Base-by-base conservation (phyloP, 495 filamentous ascomycete species). In the Trichocladium uniseriatum region DNA sequence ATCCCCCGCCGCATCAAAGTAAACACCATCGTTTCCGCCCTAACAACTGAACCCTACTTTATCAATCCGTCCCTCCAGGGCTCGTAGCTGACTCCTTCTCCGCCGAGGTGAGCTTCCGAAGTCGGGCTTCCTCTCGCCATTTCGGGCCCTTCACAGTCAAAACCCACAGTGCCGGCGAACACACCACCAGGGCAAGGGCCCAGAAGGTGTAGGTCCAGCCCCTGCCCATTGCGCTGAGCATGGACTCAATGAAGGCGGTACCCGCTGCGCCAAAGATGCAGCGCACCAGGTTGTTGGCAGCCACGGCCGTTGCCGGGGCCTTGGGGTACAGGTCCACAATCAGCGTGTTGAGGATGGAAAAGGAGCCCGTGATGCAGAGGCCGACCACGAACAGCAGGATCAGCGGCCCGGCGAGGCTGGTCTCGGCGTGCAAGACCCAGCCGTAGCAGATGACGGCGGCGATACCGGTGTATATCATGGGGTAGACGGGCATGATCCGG, bases 311-410 rank as follows among this genome's bases (percentile, higher is more conserved):
- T 0, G 72, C 72, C 0, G 74, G 72, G 0, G 66, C 66, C 15
- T 65, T 52, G 0, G 72, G 70, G 37, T 72, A 68, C 18, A 73
- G 43, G 28, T 78, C 72, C 2, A 76, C 66, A 2, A 77, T 55
- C 8, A 73, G 62, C 28, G 63, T 74, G 49, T 71, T 71, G 22
- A 74, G 59, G 19, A 74, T 66, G 32, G 64, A 75, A 48, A 79
- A 80, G 2, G 72, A 69, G 1, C 72, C 76, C 0, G 78, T 79
- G 14, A 80, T 66, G 42, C 62, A 69, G 34, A 75, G 56, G 1
- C 75, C 76, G 34, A 78, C 68, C 42, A 82, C 54, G 51, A 81
- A 82, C 0, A 75, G 66, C 5, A 84, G 51, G 0, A 82, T 65
- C 0, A 84, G 60, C 1, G 75, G 77, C 0, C 69, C 74, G 1